Base-by-base conservation (phyloP, 1,139 yeast genomes). In the Candida sanyaensis region DNA sequence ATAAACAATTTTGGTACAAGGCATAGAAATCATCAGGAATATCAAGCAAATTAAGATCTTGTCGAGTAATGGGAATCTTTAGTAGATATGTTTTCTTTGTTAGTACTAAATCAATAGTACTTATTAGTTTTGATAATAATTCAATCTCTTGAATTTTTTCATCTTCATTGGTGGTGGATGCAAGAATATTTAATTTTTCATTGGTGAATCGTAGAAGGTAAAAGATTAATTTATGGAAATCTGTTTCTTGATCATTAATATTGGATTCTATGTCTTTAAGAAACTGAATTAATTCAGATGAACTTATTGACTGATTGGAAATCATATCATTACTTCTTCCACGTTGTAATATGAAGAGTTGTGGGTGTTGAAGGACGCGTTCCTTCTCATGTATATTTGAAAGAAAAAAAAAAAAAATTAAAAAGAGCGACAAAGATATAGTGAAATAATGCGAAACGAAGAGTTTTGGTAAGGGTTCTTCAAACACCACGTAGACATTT, bases 201-300 rank as follows among this genome's bases (percentile, higher is more conserved):
- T 63, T 55, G 38, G 71, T 56, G 50, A 72, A 71, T 17, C 64
- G 65, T 48, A 70, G 63, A 30, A 75, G 57, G 47, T 69, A 72
- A 12, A 73, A 56, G 26, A 64, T 52, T 44, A 74, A 56, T 51
- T 69, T 69, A 50, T 66, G 66, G 55, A 72, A 74, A 55, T 75
- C 76, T 6, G 73, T 63, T 37, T 68, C 72, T 48, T 69, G 69
- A 40, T 61, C 60, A 42, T 63, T 56, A 43, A 73, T 63, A 49
- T 71, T 70, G 37, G 55, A 55, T 44, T 65, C 65, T 29, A 75
- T 66, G 47, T 75, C 80, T 36, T 62, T 58, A 13, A 75, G 60
- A 49, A 75, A 75, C 47, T 56, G 57, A n/a, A 52, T 51, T 34
- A 73, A 60, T 43, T 71, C 75, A 5, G 59, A 53, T 27, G 59